These are phyloP conservation scores for Hymenoscyphus fraxineus DNA, from an alignment of 2,329 filamentous ascomycete genomes.

Conservation along the genomic window DNA sequence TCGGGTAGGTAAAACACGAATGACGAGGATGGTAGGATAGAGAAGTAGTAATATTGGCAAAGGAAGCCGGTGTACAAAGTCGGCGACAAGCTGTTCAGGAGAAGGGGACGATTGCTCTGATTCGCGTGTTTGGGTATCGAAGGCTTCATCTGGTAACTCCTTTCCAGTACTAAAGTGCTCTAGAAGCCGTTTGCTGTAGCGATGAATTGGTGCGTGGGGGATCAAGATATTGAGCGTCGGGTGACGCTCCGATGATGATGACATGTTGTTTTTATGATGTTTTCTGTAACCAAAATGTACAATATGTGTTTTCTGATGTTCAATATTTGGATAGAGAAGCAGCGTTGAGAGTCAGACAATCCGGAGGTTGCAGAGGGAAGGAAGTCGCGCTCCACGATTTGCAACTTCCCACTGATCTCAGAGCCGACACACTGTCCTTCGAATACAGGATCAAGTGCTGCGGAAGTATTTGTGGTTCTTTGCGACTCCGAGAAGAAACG, in stretches of 20 bases:
- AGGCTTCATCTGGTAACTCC: neutral
- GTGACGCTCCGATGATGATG: neutral
- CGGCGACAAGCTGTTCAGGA: neutral
- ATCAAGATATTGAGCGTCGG: neutral
- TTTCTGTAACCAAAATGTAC: neutral
- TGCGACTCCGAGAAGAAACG: too few relatives aligned
- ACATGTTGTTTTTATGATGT: neutral
- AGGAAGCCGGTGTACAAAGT: neutral
- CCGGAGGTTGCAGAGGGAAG: neutral
- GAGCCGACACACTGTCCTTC: neutral
- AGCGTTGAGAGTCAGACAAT: neutral
- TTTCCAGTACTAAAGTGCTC: neutral
- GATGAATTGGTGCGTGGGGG: neutral
- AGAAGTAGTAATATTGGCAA: neutral
- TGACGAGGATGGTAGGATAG: neutral
- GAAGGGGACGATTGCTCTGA: neutral
- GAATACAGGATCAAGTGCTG: neutral
- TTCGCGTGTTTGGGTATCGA: neutral
- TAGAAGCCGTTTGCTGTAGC: neutral
- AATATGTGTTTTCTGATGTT: neutral
- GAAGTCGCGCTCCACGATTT: neutral
- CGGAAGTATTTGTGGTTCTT: neutral
- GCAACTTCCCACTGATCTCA: neutral
- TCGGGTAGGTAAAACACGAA: neutral
- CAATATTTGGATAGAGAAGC: neutral